Base-by-base conservation (phyloP, 1,139 yeast species). In the Geotrichum cucujoidarum region DNA sequence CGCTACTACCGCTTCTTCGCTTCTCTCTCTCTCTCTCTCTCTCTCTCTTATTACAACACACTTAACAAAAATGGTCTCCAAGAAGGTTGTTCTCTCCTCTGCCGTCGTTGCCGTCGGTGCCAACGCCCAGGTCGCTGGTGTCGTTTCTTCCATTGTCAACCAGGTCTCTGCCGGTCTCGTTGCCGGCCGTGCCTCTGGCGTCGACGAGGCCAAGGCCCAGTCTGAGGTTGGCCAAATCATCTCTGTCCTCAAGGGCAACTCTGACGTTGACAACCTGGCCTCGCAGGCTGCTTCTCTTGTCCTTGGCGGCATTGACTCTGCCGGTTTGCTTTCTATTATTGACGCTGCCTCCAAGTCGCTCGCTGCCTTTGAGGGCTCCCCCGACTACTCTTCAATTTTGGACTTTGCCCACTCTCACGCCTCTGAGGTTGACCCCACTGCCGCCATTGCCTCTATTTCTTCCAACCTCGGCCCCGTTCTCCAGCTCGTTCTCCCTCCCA, bases 151-250 rank as follows among this genome's bases (percentile, higher is more conserved):
- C 39, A 46, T 47, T 32, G 50, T 45, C 40, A 46, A 43, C 41
- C 50, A 50, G 24, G 45, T 49, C 43, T 41, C 49, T 22, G 40
- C 37, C 34, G 52, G 53, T 33, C 42, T 48, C 29, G 55, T 52
- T 20, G 49, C 52, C 27, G 53, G 52, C 20, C 48, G 51, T 27
- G 40, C 35, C 11, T 34, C 48, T 24, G 52, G 48, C 36, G 50
- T 44, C 39, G 43, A 49, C 24, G 42, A 39, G 30, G 34, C 31
- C 31, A 38, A 40, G 38, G 54, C 49, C 36, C 47, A 45, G 43
- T 53, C 53, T 36, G 56, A 49, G 39, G 51, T 41, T 44, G 54
- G 34, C 46, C 48, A 43, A 25, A 55, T 50, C 30, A 41, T 51
- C 39, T 51, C 43, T 32, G 47, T 43, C 33, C 29, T 51, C 39